Conservation (phyloP, 805 yeast species). For the Teunomyces lycoperdinae region DNA sequence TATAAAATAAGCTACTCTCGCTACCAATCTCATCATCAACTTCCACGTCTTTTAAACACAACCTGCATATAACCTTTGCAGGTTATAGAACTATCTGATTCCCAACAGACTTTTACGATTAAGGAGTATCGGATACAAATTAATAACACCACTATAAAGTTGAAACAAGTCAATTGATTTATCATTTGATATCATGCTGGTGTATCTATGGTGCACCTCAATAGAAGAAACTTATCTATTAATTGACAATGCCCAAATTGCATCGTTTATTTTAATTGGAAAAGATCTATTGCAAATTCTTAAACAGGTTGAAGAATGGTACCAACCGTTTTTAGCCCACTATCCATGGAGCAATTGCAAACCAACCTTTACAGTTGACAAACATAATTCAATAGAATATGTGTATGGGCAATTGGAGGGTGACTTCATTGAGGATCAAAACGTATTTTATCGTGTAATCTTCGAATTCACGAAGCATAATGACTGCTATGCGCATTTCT, state of each 20-base stretch:
- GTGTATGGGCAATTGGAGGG: slow-evolving; percentile 44
- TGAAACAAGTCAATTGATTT: too few relatives aligned
- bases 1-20: too few relatives aligned
- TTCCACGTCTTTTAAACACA: too few relatives aligned
- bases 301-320: slow-evolving; percentile 7
- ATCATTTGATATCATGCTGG: background rate
- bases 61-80: too few relatives aligned
- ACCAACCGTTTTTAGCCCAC: slow-evolving; percentile 16
- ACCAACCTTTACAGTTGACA: slow-evolving; percentile 4
- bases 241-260: background rate
- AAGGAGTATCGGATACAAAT: too few relatives aligned
- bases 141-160: background rate
- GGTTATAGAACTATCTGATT: too few relatives aligned
- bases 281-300: background rate
- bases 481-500: slow-evolving; percentile 2
- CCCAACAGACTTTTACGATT: too few relatives aligned
- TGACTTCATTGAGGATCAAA: slow-evolving; percentile 43
- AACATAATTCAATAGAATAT: slow-evolving; percentile 14
- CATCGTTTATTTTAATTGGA: background rate
- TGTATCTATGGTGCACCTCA: slow-evolving; percentile 1
- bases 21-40: too few relatives aligned
- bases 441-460: slow-evolving; percentile 41
- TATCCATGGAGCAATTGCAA: slow-evolving; percentile 19
- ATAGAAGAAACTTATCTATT: background rate
- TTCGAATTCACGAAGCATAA: slow-evolving; percentile 28